A percentile compares a stretch with the other conserved stretches of the same genome.
These are phyloP conservation scores for Mrakia gelida DNA, from an alignment of 768 basidiomycete species.

Conservation along the genomic window DNA sequence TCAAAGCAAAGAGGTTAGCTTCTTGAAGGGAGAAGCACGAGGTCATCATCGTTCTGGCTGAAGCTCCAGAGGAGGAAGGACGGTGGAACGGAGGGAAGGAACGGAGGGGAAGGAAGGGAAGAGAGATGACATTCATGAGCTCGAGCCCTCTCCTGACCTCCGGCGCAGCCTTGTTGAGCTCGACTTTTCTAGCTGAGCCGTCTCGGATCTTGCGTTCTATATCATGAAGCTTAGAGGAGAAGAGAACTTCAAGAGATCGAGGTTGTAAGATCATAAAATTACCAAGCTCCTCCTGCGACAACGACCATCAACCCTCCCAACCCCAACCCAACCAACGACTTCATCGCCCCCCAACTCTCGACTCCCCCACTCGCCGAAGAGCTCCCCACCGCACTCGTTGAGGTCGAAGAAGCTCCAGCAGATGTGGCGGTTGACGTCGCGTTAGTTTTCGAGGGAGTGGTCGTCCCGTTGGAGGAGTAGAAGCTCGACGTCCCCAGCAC, in stretches of 20 bases:
- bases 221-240: too few species aligned
- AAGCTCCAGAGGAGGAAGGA: background rate
- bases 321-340: background rate
- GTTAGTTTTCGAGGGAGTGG: background rate
- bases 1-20: too few species aligned
- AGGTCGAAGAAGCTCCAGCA: background rate
- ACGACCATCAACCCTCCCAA: background rate
- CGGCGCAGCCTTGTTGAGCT: too few species aligned
- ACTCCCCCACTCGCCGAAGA: background rate
- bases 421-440: background rate
- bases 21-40: background rate
- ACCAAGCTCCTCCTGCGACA: background rate
- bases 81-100: background rate
- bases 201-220: too few species aligned
- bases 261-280: background rate
- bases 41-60: too few species aligned
- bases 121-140: background rate
- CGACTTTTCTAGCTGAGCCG: too few species aligned
- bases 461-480: background rate
- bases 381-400: background rate
- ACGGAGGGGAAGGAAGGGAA: background rate
- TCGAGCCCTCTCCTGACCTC: background rate
- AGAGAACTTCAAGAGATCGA: too few species aligned
- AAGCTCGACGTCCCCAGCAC: constrained; percentile 7
- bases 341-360: background rate